These are phyloP conservation scores for Gleditsia sinensis DNA, from an alignment of 306 rosid species.

Conservation along the genomic window DNA sequence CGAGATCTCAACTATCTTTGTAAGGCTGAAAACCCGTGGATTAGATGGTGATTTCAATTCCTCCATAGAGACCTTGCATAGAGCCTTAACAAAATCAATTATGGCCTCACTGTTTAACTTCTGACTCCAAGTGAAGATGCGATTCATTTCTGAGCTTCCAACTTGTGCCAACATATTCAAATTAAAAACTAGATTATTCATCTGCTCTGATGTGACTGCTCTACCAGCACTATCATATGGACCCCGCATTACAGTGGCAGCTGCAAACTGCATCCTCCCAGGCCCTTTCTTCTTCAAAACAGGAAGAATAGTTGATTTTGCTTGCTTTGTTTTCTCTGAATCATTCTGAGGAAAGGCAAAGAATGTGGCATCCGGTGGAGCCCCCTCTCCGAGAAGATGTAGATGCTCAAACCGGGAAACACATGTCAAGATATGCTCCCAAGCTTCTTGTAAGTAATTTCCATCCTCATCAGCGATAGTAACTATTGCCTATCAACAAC, in stretches of 20 bases:
- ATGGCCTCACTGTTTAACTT: slow-evolving; percentile 97
- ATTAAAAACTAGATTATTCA: slow-evolving; percentile 90
- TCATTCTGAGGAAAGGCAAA: slow-evolving; percentile 94
- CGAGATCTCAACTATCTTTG: slow-evolving; percentile 99
- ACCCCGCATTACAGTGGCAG: slow-evolving; percentile 90
- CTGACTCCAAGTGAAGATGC: slow-evolving; percentile 95
- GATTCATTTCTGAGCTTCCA: slow-evolving; percentile 96
- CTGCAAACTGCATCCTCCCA: slow-evolving; percentile 93
- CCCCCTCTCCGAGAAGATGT: slow-evolving; percentile 99
- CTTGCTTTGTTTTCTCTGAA: slow-evolving; percentile 77
- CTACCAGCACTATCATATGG: slow-evolving; percentile 98
- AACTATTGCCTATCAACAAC: slow-evolving; percentile 72
- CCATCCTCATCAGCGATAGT: slow-evolving; percentile 98
- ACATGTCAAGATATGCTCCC: slow-evolving; percentile 99
- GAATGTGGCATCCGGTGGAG: slow-evolving; percentile 99
- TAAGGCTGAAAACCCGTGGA: slow-evolving; percentile 99
- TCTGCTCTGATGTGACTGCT: slow-evolving; percentile 85
- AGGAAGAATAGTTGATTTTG: slow-evolving; percentile 86
- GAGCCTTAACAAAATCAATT: slow-evolving; percentile 94
- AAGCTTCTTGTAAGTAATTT: slow-evolving; percentile 97
- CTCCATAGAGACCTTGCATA: slow-evolving; percentile 96
- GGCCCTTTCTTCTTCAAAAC: slow-evolving; percentile 89
- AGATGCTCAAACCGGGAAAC: slow-evolving; percentile 99
- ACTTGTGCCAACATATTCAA: slow-evolving; percentile 98
- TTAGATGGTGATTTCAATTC: slow-evolving; percentile 94